These are phyloP conservation scores for Trichoderma erinaceum DNA, from an alignment of 495 filamentous ascomycete species.

Conservation along the genomic window DNA sequence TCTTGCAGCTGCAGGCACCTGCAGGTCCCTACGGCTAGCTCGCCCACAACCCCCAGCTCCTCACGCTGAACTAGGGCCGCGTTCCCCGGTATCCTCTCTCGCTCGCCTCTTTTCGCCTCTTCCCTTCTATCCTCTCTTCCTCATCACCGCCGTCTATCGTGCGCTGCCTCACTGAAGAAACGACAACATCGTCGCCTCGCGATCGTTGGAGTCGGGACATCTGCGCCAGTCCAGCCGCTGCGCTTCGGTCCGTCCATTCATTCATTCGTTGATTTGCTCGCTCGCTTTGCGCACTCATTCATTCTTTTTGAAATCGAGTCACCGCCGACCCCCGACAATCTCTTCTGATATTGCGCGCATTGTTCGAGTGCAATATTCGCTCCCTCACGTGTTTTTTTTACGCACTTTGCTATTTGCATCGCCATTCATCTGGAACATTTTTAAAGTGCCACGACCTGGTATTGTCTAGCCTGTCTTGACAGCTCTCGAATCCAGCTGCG, in stretches of 20 bases:
- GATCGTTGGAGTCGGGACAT: slow-evolving; percentile 1
- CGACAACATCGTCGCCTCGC: slow-evolving; percentile 4
- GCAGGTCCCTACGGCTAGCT: neutral
- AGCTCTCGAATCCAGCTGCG: neutral
- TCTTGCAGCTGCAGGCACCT: too few species aligned
- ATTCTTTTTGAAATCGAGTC: neutral
- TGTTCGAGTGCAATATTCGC: neutral
- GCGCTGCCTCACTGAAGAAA: neutral
- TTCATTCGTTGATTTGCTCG: neutral
- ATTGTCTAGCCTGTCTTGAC: neutral
- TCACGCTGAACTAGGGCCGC: neutral
- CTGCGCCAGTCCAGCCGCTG: neutral
- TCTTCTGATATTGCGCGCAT: slow-evolving; percentile 1
- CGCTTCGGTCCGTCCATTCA: slow-evolving; percentile 11
- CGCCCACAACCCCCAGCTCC: neutral
- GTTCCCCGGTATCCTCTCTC: neutral
- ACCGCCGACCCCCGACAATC: neutral
- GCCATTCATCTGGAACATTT: neutral
- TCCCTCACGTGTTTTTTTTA: neutral
- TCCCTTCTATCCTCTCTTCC: neutral
- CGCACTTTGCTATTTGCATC: neutral
- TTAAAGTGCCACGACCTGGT: neutral
- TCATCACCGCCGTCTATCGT: neutral
- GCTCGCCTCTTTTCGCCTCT: slow-evolving; percentile 2
- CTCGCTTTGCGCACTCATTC: neutral